Base-by-base conservation (phyloP, 192 early-diverging fungal genomes). In the Phlyctochytrium arcticum region DNA sequence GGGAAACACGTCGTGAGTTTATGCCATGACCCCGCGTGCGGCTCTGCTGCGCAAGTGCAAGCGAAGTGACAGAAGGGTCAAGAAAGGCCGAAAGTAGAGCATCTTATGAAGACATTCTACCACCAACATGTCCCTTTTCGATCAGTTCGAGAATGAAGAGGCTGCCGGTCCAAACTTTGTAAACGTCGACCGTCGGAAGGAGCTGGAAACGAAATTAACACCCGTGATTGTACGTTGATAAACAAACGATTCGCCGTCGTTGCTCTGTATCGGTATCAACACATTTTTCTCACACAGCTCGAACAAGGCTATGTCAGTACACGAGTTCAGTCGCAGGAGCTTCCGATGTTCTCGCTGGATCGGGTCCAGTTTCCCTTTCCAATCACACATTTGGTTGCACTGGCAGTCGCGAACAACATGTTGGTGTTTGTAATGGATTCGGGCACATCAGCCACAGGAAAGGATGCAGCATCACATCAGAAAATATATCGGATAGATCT, bases 331-430 rank as follows among this genome's bases (percentile, higher is more conserved):
- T 54, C 15, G 17, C 62, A 48, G 15, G 10, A 10, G 23, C 62
- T 67, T 15, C 60, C 64, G 34, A 64, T 75, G 57, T 98, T 98
- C 62, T 80, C 84, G 6, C 80, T 98, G 23, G 93, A 92, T 72
- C 81, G 81, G 27, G 94, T 98, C 49, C 91, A 95, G 66, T 95
- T 95, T 59, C 84, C 87, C 44, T 88, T 95, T 59, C 89, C 93
- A 8, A 31, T 68, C 1, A 88, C 83, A 12, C 71, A 77, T 29
- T 76, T 98, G 8, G 78, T 87, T 5, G 82, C 86, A 24, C 73
- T 91, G 68, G 85, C 81, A 0, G 92, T 96, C 7, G 82, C 90
- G 44, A 93, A 90, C 74, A 90, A 95, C 68, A 82, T 90, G 9
- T 78, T 98, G 34, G 80, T 90, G 7, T 79, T 96, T 49, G 89